Percentiles rank a stretch among this genome's conserved stretches.
phyloP scores from a whole-genome alignment of 176 grass and related monocot genomes.

The Bolboschoenus planiculmis region DNA sequence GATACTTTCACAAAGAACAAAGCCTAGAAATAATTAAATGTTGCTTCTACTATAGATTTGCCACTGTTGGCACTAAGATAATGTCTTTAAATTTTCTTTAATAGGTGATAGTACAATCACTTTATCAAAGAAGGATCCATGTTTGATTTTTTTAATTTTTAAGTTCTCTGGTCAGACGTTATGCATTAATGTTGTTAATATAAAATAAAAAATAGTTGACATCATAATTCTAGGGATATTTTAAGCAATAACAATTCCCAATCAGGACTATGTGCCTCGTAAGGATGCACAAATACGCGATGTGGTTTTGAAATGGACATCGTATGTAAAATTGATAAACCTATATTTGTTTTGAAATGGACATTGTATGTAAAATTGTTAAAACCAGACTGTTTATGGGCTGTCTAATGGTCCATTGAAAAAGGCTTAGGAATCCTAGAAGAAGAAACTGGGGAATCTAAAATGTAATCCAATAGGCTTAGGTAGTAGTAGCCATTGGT shows the following conservation, averaged over 20 bases:
- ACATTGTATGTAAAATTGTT: background rate
- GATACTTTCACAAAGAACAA: background rate
- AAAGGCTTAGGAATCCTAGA: background rate
- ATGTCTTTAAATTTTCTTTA: background rate
- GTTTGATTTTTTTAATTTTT: background rate
- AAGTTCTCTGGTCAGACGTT: background rate
- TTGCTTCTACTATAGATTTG: background rate
- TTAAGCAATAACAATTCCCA: background rate
- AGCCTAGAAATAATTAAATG: background rate
- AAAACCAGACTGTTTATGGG: background rate
- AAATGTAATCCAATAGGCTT: background rate
- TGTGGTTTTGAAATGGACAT: background rate
- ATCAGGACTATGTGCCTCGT: background rate
- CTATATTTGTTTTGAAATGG: background rate
- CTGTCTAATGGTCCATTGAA: background rate
- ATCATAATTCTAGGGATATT: background rate
- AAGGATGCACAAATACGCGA: conserved; percentile 3
- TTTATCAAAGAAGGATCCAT: background rate
- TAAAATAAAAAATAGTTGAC: background rate
- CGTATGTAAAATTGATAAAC: background rate
- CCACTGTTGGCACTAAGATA: background rate
- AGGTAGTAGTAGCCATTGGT: background rate
- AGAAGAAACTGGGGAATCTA: background rate
- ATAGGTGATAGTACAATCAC: background rate
- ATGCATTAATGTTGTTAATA: background rate